Percentiles rank a stretch among this genome's conserved stretches.
These are phyloP conservation scores for Aspergillus campestris DNA, from an alignment of 495 filamentous ascomycete species.

Conservation along the genomic window DNA sequence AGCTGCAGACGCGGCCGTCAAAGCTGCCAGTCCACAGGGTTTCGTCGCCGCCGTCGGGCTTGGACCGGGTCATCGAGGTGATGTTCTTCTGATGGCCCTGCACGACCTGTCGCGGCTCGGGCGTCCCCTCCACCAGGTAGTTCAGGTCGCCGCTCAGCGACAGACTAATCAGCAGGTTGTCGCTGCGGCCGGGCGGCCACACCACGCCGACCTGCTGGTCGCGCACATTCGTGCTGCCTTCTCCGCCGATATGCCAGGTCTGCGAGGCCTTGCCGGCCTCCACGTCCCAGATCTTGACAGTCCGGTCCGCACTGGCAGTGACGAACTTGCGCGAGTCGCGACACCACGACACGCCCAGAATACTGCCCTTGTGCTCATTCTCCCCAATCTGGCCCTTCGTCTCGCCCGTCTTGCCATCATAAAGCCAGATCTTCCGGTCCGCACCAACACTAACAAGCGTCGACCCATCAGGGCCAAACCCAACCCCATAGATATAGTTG, in stretches of 20 bases:
- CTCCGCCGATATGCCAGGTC: conserved; percentile 82
- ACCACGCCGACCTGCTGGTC: conserved; percentile 94
- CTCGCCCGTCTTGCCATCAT: conserved; percentile 92
- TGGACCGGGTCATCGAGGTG: conserved; percentile 58
- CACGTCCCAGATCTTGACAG: conserved; percentile 63
- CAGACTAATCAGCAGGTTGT: conserved; percentile 81
- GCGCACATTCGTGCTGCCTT: conserved; percentile 59
- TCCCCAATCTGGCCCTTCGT: conserved; percentile 67
- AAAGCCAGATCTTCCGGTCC: conserved; percentile 83
- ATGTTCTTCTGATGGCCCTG: conserved; percentile 93
- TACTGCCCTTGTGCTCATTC: conserved; percentile 80
- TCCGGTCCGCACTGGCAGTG: conserved; percentile 88
- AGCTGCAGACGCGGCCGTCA: conserved; percentile 76
- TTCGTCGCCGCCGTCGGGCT: conserved; percentile 27
- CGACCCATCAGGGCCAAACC: conserved; percentile 84
- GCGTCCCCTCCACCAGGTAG: conserved; percentile 66
- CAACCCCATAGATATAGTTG: conserved; percentile 79
- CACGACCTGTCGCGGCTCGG: conserved; percentile 60
- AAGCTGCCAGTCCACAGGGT: conserved; percentile 85
- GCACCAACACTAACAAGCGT: conserved; percentile 80
- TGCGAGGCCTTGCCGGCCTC: conserved; percentile 67
- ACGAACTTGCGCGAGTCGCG: conserved; percentile 82
- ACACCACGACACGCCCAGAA: conserved; percentile 86
- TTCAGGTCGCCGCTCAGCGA: conserved; percentile 84
- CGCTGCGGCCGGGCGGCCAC: conserved; percentile 76